These are phyloP conservation scores for Cairneyella variabilis DNA, from an alignment of 495 filamentous ascomycete genomes.

Conservation along the genomic window DNA sequence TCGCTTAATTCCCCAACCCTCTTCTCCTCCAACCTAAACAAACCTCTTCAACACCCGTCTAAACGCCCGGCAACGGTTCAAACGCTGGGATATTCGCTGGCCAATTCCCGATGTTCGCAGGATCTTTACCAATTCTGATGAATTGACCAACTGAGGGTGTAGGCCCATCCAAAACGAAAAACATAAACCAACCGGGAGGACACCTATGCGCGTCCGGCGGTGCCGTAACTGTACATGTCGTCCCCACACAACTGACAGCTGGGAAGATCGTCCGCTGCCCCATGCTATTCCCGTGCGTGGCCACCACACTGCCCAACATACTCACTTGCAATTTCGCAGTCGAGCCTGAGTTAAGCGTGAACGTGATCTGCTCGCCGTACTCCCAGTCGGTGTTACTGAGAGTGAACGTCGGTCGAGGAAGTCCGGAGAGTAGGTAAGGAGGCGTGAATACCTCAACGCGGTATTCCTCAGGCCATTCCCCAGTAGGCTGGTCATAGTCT, in stretches of 20 bases:
- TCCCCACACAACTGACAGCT: conserved; percentile 42
- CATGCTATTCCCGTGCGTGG: conserved; percentile 62
- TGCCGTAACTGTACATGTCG: conserved; percentile 30
- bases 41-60: background rate
- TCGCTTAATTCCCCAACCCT: too few species aligned
- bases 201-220: conserved; percentile 47
- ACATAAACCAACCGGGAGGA: conserved; percentile 58
- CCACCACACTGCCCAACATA: conserved; percentile 52
- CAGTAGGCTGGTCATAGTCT: conserved; percentile 25
- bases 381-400: conserved; percentile 48
- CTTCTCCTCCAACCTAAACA: too few species aligned
- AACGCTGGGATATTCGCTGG: background rate
- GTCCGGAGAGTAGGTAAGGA: conserved; percentile 53
- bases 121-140: conserved; percentile 52
- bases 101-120: background rate
- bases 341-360: conserved; percentile 25
- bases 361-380: conserved; percentile 39
- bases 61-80: background rate
- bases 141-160: conserved; percentile 49
- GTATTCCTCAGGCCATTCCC: conserved; percentile 46
- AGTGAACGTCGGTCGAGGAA: conserved; percentile 43
- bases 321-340: conserved; percentile 45
- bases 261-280: conserved; percentile 59
- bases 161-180: conserved; percentile 54
- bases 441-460: conserved; percentile 63